Evolutionary conservation across 768 basidiomycete species (phyloP).

Genomic region (Psilocybe cyanescens): DNA sequence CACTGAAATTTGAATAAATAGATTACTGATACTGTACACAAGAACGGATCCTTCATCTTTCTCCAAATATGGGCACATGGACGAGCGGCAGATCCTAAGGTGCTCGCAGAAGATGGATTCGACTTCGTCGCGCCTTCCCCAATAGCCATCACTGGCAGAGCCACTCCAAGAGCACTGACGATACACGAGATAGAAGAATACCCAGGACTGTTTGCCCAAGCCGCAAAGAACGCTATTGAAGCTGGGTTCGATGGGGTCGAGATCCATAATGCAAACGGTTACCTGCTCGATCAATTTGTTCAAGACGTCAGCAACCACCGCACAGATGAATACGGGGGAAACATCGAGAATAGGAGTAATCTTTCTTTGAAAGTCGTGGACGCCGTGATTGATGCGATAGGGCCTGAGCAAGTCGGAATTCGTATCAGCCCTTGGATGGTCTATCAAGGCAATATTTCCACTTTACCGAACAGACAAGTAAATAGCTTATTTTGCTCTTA

Average conservation of each 20-base stretch:
- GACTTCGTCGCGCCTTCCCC: constrained; percentile 39
- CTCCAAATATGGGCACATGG: constrained; percentile 65
- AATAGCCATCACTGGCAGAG: constrained; percentile 21
- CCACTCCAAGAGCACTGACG: constrained; percentile 45
- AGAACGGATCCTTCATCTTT: constrained; percentile 49
- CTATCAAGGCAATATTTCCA: constrained; percentile 33
- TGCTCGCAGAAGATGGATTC: constrained; percentile 39
- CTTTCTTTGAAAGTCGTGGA: constrained; percentile 62
- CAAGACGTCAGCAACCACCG: constrained; percentile 61
- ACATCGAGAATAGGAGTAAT: constrained; percentile 62
- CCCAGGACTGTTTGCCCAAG: constrained; percentile 49
- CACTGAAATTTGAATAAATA: constrained; percentile 17
- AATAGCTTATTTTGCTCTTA: constrained; percentile 9
- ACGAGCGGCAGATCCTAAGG: constrained; percentile 35
- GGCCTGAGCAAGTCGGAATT: constrained; percentile 27
- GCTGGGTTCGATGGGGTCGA: constrained; percentile 75
- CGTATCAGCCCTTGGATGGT: constrained; percentile 61
- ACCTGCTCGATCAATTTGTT: constrained; percentile 54
- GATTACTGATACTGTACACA: constrained; percentile 51
- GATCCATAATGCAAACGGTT: constrained; percentile 56
- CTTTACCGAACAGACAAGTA: too few species aligned
- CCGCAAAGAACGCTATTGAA: constrained; percentile 57
- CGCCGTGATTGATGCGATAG: constrained; percentile 28
- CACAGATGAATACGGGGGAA: constrained; percentile 67
- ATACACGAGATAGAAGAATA: constrained; percentile 55